Evolutionary conservation across 805 yeast genomes (phyloP).

Genomic region (Tetrapisispora taiwanensis): DNA sequence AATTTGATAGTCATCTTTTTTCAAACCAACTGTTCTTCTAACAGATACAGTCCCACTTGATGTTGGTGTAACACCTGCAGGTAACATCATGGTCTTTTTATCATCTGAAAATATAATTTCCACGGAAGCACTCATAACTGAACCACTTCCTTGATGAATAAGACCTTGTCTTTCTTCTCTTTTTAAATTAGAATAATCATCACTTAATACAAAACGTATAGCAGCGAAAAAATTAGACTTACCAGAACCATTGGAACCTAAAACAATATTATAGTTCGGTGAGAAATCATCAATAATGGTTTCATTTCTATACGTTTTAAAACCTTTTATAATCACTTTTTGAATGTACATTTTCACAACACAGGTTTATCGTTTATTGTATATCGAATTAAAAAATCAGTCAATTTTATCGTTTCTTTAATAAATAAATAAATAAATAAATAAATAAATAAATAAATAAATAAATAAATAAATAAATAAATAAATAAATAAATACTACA

Average conservation of each 20-base stretch:
- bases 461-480: too few species aligned
- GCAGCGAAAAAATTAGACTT: slow-evolving; percentile 95
- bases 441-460: too few species aligned
- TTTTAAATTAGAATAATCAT: slow-evolving; percentile 75
- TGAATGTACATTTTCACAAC: slow-evolving; percentile 30
- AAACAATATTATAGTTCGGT: slow-evolving; percentile 75
- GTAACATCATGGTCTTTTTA: slow-evolving; percentile 64
- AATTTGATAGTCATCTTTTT: slow-evolving; percentile 81
- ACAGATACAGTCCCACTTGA: slow-evolving; percentile 52
- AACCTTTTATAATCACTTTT: slow-evolving; percentile 74
- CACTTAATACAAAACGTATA: slow-evolving; percentile 81
- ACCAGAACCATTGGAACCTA: slow-evolving; percentile 94
- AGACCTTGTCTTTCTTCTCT: slow-evolving; percentile 79
- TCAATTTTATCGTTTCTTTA: too few species aligned
- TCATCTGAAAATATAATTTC: slow-evolving; percentile 79
- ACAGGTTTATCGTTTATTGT: too few species aligned
- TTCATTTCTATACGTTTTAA: slow-evolving; percentile 82
- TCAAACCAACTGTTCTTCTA: slow-evolving; percentile 85
- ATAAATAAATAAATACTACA: too few species aligned
- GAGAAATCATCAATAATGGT: slow-evolving; percentile 69
- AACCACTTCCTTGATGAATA: slow-evolving; percentile 83
- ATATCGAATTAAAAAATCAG: too few species aligned
- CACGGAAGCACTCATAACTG: slow-evolving; percentile 86
- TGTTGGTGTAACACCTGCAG: slow-evolving; percentile 27
- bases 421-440: too few species aligned